These are phyloP conservation scores for Colletotrichum limetticola DNA, from an alignment of 2,329 filamentous ascomycete genomes.

Conservation along the genomic window DNA sequence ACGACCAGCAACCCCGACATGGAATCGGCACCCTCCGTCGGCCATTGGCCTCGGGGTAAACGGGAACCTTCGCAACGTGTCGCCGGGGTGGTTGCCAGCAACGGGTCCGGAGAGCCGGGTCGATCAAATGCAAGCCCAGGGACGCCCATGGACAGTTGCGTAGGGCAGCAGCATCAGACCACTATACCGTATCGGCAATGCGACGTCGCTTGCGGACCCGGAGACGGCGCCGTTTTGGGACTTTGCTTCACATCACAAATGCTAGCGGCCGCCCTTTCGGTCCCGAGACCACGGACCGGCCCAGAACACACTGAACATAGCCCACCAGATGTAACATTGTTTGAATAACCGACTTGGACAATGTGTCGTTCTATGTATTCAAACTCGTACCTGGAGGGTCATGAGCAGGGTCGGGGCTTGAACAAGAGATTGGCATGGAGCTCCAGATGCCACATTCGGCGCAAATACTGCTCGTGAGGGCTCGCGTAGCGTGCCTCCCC, in stretches of 20 bases:
- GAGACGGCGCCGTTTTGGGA: constrained; percentile 24
- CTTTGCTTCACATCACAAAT: not conserved
- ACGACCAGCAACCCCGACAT: not conserved
- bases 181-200: constrained; percentile 24
- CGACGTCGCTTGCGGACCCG: constrained; percentile 10
- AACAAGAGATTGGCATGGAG: not conserved
- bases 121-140: constrained; percentile 26
- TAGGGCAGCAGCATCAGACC: constrained; percentile 15
- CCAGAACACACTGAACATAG: not conserved
- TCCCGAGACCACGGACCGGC: constrained; percentile 26
- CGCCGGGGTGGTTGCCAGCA: not conserved
- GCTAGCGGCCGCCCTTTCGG: constrained; percentile 15
- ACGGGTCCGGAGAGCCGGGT: constrained; percentile 24
- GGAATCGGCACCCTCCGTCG: not conserved
- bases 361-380: not conserved
- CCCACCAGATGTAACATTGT: not conserved
- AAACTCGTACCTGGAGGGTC: not conserved
- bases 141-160: constrained; percentile 21
- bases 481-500: not conserved
- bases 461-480: not conserved
- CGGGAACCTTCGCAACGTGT: constrained; percentile 8
- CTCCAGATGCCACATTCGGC: not conserved
- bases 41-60: constrained; percentile 8
- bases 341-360: not conserved
- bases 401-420: not conserved